phyloP scores from a whole-genome alignment of 2,329 filamentous ascomycete species.

The Ustulina deusta region DNA sequence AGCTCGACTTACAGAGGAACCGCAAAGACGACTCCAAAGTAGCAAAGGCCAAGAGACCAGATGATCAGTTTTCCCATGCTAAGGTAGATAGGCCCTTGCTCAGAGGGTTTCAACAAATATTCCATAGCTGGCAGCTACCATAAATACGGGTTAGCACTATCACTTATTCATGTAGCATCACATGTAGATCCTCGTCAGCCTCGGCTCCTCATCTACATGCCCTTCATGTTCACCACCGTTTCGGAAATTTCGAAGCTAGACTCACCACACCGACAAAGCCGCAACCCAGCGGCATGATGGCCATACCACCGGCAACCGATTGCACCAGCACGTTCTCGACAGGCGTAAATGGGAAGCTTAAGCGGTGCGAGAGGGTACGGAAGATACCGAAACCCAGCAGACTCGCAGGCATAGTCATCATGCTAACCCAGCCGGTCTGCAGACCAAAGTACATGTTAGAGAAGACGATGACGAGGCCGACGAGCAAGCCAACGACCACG shows the following conservation, averaged over 20 bases:
- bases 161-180: background rate
- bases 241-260: constrained; percentile 31
- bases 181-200: background rate
- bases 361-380: constrained; percentile 77
- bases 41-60: constrained; percentile 93
- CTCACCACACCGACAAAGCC: constrained; percentile 89
- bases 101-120: constrained; percentile 80
- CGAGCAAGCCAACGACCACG: constrained; percentile 80
- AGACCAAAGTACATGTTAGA: constrained; percentile 99
- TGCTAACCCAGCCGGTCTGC: constrained; percentile 79
- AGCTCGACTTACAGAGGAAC: constrained; percentile 75
- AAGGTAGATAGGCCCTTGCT: constrained; percentile 81
- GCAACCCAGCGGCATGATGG: constrained; percentile 95
- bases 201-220: background rate
- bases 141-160: constrained; percentile 23
- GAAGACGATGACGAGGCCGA: constrained; percentile 92
- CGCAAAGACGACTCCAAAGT: constrained; percentile 97
- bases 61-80: constrained; percentile 82
- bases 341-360: constrained; percentile 86
- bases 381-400: constrained; percentile 96
- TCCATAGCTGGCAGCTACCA: constrained; percentile 84
- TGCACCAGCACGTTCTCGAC: constrained; percentile 98
- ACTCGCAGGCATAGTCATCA: constrained; percentile 97
- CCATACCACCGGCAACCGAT: constrained; percentile 93
- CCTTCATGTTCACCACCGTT: background rate